phyloP scores from a whole-genome alignment of 495 filamentous ascomycete genomes.

The Schizothecium vesticola region DNA sequence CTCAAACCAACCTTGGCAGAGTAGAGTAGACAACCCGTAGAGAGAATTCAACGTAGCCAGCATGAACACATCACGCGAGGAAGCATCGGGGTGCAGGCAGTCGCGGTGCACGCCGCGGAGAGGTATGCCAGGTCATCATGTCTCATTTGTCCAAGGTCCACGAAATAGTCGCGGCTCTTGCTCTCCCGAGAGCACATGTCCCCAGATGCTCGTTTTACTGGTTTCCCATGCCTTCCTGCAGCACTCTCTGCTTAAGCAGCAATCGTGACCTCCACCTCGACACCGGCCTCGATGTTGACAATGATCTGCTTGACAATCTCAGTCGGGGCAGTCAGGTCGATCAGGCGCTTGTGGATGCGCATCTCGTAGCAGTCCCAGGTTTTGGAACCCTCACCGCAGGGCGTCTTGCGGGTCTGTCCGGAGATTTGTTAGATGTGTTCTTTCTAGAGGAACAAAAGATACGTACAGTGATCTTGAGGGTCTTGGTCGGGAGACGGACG shows the following conservation, averaged over 20 bases:
- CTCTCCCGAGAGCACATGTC: not conserved
- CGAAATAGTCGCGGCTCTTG: not conserved
- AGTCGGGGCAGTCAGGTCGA: constrained; percentile 88
- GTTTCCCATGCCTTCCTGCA: constrained; percentile 1
- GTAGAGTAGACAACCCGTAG: not conserved
- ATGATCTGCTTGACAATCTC: constrained; percentile 99
- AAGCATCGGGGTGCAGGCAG: not conserved
- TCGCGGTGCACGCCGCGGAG: not conserved
- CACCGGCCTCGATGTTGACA: constrained; percentile 99
- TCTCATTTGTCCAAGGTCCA: not conserved
- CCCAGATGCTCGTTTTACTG: not conserved
- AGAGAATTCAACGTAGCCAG: not conserved
- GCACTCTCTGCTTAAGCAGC: constrained; percentile 64
- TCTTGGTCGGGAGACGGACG: constrained; percentile 97
- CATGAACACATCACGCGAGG: not conserved
- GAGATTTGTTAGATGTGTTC: not conserved
- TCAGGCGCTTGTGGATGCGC: constrained; percentile 93
- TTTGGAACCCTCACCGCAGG: constrained; percentile 99
- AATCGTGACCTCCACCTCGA: constrained; percentile 99
- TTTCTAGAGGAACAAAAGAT: constrained; percentile 2
- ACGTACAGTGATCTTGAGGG: constrained; percentile 74
- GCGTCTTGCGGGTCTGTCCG: constrained; percentile 56
- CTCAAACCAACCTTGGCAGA: too few species aligned
- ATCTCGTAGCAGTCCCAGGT: constrained; percentile 99
- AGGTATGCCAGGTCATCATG: not conserved